Evolutionary conservation across 352 stramenopile species (phyloP), one percentile per base, ranked within the genome.

Genomic region (Elongisporangium undulatum): DNA sequence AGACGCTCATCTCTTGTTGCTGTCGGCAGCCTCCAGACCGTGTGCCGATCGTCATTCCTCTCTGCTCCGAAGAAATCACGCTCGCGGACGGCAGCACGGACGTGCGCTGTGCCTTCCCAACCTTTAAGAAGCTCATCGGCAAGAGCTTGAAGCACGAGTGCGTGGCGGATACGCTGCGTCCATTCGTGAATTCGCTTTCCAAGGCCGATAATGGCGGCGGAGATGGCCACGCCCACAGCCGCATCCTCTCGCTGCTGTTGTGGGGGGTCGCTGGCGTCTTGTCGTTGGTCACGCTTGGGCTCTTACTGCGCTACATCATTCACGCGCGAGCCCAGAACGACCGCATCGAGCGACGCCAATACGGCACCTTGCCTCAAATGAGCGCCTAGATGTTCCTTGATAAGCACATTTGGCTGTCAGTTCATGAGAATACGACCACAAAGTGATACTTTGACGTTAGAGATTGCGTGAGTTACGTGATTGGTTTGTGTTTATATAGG

Each of bases 61-160:
- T 75, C 12, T 92, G 83, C 66, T 89, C 83, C 0, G 64, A 87
- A 45, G 83, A 90, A 45, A 62, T 90, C 17, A 52, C 76, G 5
- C 58, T 85, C 55, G 38, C 72, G 0, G 55, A 75, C 52, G 80
- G 80, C 23, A 49, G 51, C 10, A 75, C 61, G 1, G 67, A 86
- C 56, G 72, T 87, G 9, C 78, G 81, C 4, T 92, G 83, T 58
- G 66, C 74, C 4, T 87, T 89, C 63, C 58, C 65, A 9, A 79
- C 72, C 22, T 92, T 92, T 68, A 90, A 90, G 63, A 70, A 70
- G 50, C 56, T 92, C 20, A 79, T 90, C 17, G 72, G 78, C 21
- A 79, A 79, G 55, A 80, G 69, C 19, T 62, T 90, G n/a, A 85
- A 87, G 65, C 74, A 84, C 64, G 68, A 71, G 50, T 89, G 81